Base-by-base conservation (phyloP, 768 basidiomycete genomes). In the Lactarius psammicola region DNA sequence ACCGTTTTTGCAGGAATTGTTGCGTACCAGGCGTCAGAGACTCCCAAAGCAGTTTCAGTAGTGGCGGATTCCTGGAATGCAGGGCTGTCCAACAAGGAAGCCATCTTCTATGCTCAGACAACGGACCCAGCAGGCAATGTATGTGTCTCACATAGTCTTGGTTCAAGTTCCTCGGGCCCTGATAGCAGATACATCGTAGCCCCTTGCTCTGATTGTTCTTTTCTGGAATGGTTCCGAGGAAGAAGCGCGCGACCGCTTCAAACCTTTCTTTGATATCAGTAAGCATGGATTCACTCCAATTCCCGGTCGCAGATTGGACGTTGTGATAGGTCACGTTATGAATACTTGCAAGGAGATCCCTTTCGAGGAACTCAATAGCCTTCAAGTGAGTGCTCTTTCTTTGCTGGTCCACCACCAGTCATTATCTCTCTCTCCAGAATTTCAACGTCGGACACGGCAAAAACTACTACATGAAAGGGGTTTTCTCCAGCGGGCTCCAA, bases 211-310 rank as follows among this genome's bases (percentile, higher is more conserved):
- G 18, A 38, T 69, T 56, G 2, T 66, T n/a, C 56, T 70, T 20
- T 72, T 72, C 64, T 72, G 49, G 49, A 73, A 74, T 59, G 73
- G 73, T 23, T 67, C 72, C 9, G 72, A 69, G 59, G 68, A 62
- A 23, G 73, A 74, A 57, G 73, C 71, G 18, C 62, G 67, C 13
- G 51, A 57, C 20, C 64, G 61, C 33, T 74, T 69, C 54, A 73
- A 72, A 62, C 42, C 64, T 13, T 67, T 74, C 59, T 71, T 71
- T 59, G 73, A 72, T 42, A 26, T 74, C 18, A 65, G 72, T 71
- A 46, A 59, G 66, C 53, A 34, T 54, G n/a, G 15, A 57, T 13
- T 3, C 33, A n/a, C n/a, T n/a, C n/a, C 17, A 20, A 55, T 15
- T 63, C 34, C 36, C 40, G 33, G 18, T 30, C 18, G 11, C 5